phyloP scores from a whole-genome alignment of 495 filamentous ascomycete genomes.

The Thozetella sp. region DNA sequence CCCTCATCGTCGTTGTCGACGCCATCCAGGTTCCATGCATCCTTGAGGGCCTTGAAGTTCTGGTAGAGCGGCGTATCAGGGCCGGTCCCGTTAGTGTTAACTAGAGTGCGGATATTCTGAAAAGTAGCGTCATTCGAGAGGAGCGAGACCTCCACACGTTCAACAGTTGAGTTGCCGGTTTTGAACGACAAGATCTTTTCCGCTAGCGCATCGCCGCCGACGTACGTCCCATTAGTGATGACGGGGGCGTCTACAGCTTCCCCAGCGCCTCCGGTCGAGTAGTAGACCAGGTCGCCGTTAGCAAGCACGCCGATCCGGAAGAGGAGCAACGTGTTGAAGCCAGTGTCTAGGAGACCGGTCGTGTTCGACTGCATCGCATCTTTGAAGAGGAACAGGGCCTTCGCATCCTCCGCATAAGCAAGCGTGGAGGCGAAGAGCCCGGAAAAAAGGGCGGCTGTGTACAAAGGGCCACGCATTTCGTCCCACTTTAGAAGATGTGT shows the following conservation, averaged over 20 bases:
- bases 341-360: conserved; percentile 28
- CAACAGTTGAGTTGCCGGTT: conserved; percentile 20
- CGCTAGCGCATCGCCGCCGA: conserved; percentile 37
- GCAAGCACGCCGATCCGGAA: conserved; percentile 39
- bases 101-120: conserved; percentile 36
- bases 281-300: conserved; percentile 47
- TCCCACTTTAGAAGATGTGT: background rate
- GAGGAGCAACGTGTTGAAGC: conserved; percentile 41
- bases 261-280: conserved; percentile 41
- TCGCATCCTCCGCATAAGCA: background rate
- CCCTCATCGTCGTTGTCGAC: conserved; percentile 47
- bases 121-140: conserved; percentile 21
- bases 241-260: conserved; percentile 23
- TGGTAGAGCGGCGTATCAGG: conserved; percentile 28
- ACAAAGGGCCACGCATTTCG: background rate
- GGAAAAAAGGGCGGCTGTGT: background rate
- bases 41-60: conserved; percentile 36
- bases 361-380: conserved; percentile 46
- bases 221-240: conserved; percentile 33
- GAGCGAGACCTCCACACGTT: conserved; percentile 41
- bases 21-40: conserved; percentile 39
- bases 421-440: background rate
- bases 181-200: conserved; percentile 41
- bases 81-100: conserved; percentile 28
- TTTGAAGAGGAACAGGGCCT: conserved; percentile 40